Evolutionary conservation across 164 flowering plant species (phyloP), one percentile per base, ranked within the genome.

Genomic region (Tinospora cordifolia): DNA sequence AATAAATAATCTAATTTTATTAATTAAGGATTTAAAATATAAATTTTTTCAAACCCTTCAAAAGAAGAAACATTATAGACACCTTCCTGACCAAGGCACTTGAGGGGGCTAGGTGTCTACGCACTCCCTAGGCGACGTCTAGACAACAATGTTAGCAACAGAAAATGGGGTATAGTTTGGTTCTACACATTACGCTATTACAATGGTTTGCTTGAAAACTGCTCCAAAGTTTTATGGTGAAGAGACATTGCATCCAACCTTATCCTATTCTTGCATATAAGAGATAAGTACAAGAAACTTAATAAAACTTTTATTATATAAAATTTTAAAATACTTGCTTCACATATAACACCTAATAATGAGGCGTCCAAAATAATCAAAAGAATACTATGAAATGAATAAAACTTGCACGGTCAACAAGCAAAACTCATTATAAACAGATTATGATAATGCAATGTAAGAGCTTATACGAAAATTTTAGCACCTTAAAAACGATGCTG

Each of bases 391-490:
- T 44, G 14, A 44, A 11, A 44, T 54, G 21, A n/a, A 17, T 54
- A 24, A 54, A 26, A 60, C 15, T 44, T 69, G 34, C 65, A 24
- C 49, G 44, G 46, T 69, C 47, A 69, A 59, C 5, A 39, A 69
- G 38, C 24, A 11, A 60, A 11, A 15, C 51, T 60, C 40, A 70
- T 11, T 39, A 62, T 7, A n/a, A n/a, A 49, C 7, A 30, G 13
- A 30, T 58, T 24, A 21, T 6, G 2, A 27, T 24, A 1, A 62
- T 13, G n/a, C 17, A 17, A 24, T 22, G n/a, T n/a, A 21, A 54
- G 60, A 54, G 7, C n/a, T 17, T n/a, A 13, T 13, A 47, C 14
- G 4, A 4, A 47, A 47, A 30, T 47, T 14, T 15, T 17, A n/a
- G 10, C 9, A 15, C 60, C 60, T 54, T 17, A 54, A n/a, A 22